These are phyloP conservation scores for Neohortaea acidophila DNA, from an alignment of 495 filamentous ascomycete genomes.

Conservation along the genomic window DNA sequence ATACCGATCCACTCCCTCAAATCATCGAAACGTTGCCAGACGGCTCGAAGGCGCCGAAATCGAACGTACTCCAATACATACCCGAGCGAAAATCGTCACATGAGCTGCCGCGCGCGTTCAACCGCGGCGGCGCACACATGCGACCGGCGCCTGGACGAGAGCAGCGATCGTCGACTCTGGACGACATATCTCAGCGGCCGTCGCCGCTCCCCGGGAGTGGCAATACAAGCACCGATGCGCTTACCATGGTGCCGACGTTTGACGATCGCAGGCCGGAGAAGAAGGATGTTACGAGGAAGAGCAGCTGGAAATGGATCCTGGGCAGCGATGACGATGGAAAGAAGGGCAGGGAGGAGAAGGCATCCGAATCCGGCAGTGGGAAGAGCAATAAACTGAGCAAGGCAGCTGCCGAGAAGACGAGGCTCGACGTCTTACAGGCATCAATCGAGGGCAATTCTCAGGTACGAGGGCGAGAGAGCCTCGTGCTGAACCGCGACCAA, in stretches of 20 bases:
- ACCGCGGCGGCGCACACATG: conserved; percentile 16
- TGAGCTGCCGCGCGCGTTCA: conserved; percentile 12
- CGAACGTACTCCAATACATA: conserved; percentile 6
- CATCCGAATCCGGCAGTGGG: conserved; percentile 29
- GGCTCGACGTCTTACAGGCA: conserved; percentile 65
- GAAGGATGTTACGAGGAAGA: conserved; percentile 51
- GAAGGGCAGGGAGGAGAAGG: conserved; percentile 48
- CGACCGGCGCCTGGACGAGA: conserved; percentile 16
- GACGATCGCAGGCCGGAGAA: conserved; percentile 47
- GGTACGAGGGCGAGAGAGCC: conserved; percentile 59
- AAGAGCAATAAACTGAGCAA: conserved; percentile 39
- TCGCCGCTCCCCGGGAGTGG: conserved; percentile 53
- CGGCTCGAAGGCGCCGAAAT: conserved; percentile 14
- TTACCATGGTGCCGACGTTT: conserved; percentile 74
- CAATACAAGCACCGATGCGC: conserved; percentile 53
- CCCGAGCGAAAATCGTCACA: conserved; percentile 28
- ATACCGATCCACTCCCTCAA: conserved; percentile 22
- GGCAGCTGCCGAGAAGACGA: conserved; percentile 49
- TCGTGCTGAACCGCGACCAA: conserved; percentile 62
- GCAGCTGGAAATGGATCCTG: conserved; percentile 70
- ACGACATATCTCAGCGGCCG: conserved; percentile 47
- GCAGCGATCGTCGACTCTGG: conserved; percentile 27
- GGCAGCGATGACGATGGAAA: conserved; percentile 58
- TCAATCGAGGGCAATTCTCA: conserved; percentile 46
- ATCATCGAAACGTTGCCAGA: conserved; percentile 29